Base-by-base conservation (phyloP, 257 asterid species). In the Solanum chiquidenum region DNA sequence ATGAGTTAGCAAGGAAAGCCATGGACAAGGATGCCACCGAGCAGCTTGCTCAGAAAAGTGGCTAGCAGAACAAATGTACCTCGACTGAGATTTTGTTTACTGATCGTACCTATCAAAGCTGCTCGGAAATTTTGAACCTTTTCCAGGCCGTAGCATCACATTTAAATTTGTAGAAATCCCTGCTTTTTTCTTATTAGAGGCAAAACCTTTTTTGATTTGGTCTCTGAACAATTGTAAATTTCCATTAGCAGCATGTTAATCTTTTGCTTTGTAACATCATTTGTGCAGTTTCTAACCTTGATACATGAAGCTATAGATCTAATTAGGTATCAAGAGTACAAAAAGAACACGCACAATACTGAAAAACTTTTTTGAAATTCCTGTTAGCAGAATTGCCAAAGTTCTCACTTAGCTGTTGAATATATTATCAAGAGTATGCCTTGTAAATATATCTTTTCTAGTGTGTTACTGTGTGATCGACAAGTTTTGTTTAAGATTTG, bases 1-100 rank as follows among this genome's bases (percentile, higher is more conserved):
- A 95, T 71, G 98, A 95, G 92, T 93, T 95, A 76, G 91, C 94
- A 12, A 92, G 92, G 88, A 94, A 93, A 90, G 98, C 98, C 44
- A 95, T 95, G 98, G 95, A 89, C 89, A 92, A 90, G 89, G 96
- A 93, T 72, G 94, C 91, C 85, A 88, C 89, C 35, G 95, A 93
- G 88, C 88, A 18, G 31, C 72, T 79, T 77, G 64, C 88, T 35
- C 89, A 74, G 35, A 87, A 85, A 79, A 83, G 42, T 80, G 85
- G 85, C 85, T 80, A 80, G 85, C 85, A 80, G 68, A 44, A 46
- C 66, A 27, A 20, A 37, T 75, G 4, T 18, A 14, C 74, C 18
- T 46, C 35, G 14, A 18, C 87, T 49, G 27, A 71, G 29, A 40
- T 72, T 79, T 86, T 84, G 68, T 27, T 12, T 60, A 71, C 84